Conservation (phyloP, 768 basidiomycete species). For the Hygrophoropsis aurantiaca region DNA sequence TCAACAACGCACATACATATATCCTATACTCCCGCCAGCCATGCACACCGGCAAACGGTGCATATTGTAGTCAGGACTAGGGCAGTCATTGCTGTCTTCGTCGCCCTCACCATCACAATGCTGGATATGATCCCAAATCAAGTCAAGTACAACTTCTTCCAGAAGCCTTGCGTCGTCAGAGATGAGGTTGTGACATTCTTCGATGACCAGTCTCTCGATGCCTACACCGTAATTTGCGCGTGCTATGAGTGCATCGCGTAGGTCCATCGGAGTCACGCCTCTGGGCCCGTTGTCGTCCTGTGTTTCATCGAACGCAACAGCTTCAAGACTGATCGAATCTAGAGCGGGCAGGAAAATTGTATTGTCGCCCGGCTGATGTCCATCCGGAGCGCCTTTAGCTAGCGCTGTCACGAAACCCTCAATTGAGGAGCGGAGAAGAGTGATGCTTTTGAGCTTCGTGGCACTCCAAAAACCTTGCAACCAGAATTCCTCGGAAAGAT, state of each 20-base stretch:
- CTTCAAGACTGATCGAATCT: constrained; percentile 11
- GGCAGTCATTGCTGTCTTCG: background rate
- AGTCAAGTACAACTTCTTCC: constrained; percentile 6
- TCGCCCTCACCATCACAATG: background rate
- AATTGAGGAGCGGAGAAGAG: no score
- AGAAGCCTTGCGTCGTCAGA: constrained; percentile 3
- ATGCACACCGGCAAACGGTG: no score
- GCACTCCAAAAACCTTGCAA: background rate
- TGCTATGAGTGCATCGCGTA: constrained; percentile 13
- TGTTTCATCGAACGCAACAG: constrained; percentile 5
- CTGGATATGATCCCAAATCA: constrained; percentile 18
- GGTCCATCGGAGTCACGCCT: constrained; percentile 8
- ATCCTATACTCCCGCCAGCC: no score
- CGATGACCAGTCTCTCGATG: constrained; percentile 11
- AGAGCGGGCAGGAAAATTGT: constrained; percentile 14
- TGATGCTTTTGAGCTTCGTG: background rate
- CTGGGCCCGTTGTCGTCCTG: no score
- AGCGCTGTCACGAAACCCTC: no score
- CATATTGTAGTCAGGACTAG: no score
- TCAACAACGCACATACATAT: no score
- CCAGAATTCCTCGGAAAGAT: background rate
- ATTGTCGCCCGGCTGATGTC: no score
- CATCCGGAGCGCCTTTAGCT: no score
- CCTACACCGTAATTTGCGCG: constrained; percentile 11
- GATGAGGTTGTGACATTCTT: constrained; percentile 10